phyloP scores from a whole-genome alignment of 495 filamentous ascomycete genomes.

The Aspergillus saccharolyticus region DNA sequence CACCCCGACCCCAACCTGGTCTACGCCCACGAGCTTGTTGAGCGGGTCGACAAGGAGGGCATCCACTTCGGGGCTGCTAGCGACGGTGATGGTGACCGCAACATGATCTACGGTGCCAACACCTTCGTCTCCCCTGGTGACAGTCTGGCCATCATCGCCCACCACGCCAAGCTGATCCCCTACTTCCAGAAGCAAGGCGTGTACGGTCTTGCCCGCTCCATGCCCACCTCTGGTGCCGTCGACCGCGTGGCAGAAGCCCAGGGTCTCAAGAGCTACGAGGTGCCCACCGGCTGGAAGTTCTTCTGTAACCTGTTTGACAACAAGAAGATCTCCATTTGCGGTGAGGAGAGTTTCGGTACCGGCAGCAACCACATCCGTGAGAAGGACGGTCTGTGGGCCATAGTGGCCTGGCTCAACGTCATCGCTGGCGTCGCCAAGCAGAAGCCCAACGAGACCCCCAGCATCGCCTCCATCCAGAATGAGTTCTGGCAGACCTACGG shows the following conservation, averaged over 20 bases:
- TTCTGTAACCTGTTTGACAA: slow-evolving; percentile 98
- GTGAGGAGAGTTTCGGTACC: slow-evolving; percentile 96
- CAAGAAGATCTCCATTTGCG: slow-evolving; percentile 96
- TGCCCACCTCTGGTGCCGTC: slow-evolving; percentile 94
- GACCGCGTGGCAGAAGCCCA: slow-evolving; percentile 93
- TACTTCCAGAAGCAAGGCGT: slow-evolving; percentile 98
- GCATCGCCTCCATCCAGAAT: slow-evolving; percentile 89
- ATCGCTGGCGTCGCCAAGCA: slow-evolving; percentile 89
- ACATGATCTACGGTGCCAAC: slow-evolving; percentile 99
- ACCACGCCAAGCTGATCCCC: slow-evolving; percentile 87
- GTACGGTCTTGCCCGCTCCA: slow-evolving; percentile 88
- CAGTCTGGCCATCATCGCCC: slow-evolving; percentile 94
- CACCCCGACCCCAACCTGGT: slow-evolving; percentile 98
- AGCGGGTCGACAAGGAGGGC: slow-evolving; percentile 81
- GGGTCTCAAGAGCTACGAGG: slow-evolving; percentile 88
- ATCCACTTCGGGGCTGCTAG: slow-evolving; percentile 96
- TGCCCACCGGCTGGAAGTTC: slow-evolving; percentile 99
- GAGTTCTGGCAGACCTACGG: slow-evolving; percentile 98
- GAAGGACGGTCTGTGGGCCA: slow-evolving; percentile 97
- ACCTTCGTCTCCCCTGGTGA: slow-evolving; percentile 96
- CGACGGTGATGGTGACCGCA: slow-evolving; percentile 96
- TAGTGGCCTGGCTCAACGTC: slow-evolving; percentile 97
- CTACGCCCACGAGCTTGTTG: slow-evolving; percentile 94
- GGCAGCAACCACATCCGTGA: slow-evolving; percentile 99
- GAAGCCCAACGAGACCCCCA: slow-evolving; percentile 66